phyloP scores from a whole-genome alignment of 2,329 filamentous ascomycete species.

The Sporothrix pseudoabietina region DNA sequence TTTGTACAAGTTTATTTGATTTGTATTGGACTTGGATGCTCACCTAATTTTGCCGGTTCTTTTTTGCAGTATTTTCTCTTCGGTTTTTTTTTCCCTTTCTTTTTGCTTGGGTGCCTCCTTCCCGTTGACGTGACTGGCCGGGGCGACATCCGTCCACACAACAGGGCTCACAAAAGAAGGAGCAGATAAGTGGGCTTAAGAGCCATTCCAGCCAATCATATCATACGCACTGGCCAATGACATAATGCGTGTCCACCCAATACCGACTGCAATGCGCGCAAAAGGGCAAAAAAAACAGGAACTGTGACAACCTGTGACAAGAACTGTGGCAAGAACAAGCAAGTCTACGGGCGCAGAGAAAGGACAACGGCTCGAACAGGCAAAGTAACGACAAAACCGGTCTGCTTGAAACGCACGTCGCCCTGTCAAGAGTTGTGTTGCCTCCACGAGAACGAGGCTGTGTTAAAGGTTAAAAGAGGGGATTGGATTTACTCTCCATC shows the following conservation, averaged over 20 bases:
- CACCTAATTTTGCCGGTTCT: not conserved
- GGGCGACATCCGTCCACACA: not conserved
- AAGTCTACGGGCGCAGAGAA: not conserved
- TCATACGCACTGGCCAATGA: not conserved
- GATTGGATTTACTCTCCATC: too few relatives aligned
- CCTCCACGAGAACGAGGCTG: not conserved
- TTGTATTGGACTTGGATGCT: not conserved
- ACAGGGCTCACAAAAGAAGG: not conserved
- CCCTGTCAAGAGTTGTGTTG: not conserved
- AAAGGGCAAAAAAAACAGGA: not conserved
- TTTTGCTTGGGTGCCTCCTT: not conserved
- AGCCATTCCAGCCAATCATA: not conserved
- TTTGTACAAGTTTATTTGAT: not conserved
- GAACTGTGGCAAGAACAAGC: not conserved
- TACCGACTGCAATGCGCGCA: not conserved
- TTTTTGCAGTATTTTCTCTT: not conserved
- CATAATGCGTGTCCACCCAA: slow-evolving; percentile 12
- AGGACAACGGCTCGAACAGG: not conserved
- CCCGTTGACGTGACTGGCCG: not conserved
- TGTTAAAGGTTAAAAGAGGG: not conserved
- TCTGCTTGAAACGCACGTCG: not conserved
- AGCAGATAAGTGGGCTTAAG: not conserved
- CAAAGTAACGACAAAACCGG: not conserved
- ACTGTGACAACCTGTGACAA: not conserved
- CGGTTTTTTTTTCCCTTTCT: not conserved